phyloP scores from a whole-genome alignment of 1,139 yeast genomes.

The Suhomyces atakaporum region DNA sequence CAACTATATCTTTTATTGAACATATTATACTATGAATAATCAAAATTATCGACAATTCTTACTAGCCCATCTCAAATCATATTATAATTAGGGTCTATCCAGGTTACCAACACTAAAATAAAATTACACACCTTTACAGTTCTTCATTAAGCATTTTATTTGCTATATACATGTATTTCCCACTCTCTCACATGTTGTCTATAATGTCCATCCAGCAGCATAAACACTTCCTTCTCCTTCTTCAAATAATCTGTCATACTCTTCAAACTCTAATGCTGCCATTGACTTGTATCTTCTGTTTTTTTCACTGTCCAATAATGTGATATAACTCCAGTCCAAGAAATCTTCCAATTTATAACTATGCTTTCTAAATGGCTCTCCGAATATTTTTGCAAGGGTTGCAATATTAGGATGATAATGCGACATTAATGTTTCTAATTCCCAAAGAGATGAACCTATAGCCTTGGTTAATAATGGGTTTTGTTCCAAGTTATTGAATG shows the following conservation, averaged over 20 bases:
- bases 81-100: no score
- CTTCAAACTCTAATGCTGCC: conserved; percentile 81
- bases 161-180: no score
- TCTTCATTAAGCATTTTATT: no score
- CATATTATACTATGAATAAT: no score
- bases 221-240: conserved; percentile 15
- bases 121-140: no score
- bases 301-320: conserved; percentile 74
- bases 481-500: conserved; percentile 60
- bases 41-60: no score
- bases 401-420: conserved; percentile 97
- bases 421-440: conserved; percentile 72
- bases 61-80: no score
- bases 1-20: no score
- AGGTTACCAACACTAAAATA: no score
- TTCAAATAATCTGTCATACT: conserved; percentile 45
- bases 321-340: conserved; percentile 83
- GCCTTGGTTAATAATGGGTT: conserved; percentile 85
- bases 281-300: conserved; percentile 66
- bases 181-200: conserved; percentile 13
- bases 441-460: conserved; percentile 88
- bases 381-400: conserved; percentile 81
- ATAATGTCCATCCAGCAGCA: conserved; percentile 19
- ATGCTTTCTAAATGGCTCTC: conserved; percentile 88
- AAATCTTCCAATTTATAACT: conserved; percentile 91